Evolutionary conservation across 2,329 filamentous ascomycete species (phyloP).

Genomic region (Bipolaris gigantea): DNA sequence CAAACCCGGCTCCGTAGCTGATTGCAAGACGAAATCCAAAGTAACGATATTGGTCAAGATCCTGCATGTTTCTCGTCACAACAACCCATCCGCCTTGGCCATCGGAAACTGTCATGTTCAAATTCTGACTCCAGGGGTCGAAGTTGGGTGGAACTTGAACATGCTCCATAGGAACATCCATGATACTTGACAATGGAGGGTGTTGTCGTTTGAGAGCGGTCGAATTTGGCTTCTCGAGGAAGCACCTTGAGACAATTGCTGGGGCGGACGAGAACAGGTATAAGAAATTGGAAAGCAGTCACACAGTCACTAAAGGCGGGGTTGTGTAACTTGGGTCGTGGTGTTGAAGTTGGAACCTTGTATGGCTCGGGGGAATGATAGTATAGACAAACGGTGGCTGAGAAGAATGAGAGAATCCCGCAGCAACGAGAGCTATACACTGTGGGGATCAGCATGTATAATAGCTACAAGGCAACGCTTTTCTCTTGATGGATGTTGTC

Average conservation of each 20-base stretch:
- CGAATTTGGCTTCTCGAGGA: not conserved
- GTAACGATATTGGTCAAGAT: conserved; percentile 51
- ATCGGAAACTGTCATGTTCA: conserved; percentile 53
- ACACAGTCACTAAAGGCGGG: not conserved
- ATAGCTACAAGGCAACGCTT: conserved; percentile 4
- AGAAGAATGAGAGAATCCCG: not conserved
- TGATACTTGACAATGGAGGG: conserved; percentile 3
- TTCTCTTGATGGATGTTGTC: not conserved
- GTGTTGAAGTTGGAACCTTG: not conserved
- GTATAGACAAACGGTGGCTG: not conserved
- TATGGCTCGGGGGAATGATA: not conserved
- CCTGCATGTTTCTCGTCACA: conserved; percentile 47
- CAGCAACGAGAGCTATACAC: not conserved
- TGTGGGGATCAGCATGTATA: not conserved
- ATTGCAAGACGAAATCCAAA: conserved; percentile 57
- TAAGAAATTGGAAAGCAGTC: not conserved
- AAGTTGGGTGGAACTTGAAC: conserved; percentile 38
- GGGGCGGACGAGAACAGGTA: not conserved
- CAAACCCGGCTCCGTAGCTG: conserved; percentile 72
- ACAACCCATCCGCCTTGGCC: conserved; percentile 31
- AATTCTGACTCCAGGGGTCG: conserved; percentile 56
- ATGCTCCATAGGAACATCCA: conserved; percentile 9
- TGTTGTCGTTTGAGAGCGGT: not conserved
- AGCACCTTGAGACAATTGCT: not conserved
- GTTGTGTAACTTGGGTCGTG: not conserved